Base-by-base conservation (phyloP, 495 filamentous ascomycete species). In the Chlorociboria aeruginascens region DNA sequence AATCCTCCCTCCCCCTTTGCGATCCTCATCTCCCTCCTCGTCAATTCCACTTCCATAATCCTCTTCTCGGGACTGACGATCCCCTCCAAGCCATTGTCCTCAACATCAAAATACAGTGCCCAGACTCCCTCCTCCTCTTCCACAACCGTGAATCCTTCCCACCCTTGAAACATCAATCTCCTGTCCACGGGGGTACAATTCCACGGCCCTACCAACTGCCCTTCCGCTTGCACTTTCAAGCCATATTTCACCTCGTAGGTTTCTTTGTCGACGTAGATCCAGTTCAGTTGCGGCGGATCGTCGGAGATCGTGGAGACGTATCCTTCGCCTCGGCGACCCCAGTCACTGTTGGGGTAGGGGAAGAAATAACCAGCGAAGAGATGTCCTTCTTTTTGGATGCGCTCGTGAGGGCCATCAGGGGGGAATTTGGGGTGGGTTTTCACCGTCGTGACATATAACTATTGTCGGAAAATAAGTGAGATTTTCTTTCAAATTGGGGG, bases 281-380 rank as follows among this genome's bases (percentile, higher is more conserved):
- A 82, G 64, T 80, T 77, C 28, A 82, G 69, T 66, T 74, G 69
- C 13, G 78, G 78, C 4, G 77, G 75, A 48, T 77, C 72, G 45
- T 77, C 75, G 0, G 63, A 61, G 53, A 79, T 74, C 38, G 71
- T 71, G 31, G 74, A 72, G 47, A 82, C 77, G 45, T 79, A 61
- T 4, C 76, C 77, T 42, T 59, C 56, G 16, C 56, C 56, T 37
- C 49, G 17, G 1, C 46, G 41, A 46, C 70, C 68, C 57, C 71
- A 74, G 40, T 70, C 60, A 40, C 68, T 68, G n/a, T 73, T 69
- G 16, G 78, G 78, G 54, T 78, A 79, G 8, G 67, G 68, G 52
- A 79, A 76, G 60, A 74, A 79, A 55, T 74, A 80, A 10, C 77
- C 77, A 50, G 70, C 69, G 54, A 81, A 79, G 25, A 68, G 70